Base-by-base conservation (phyloP, 2,329 filamentous ascomycete genomes). In the Diplodia corticola region DNA sequence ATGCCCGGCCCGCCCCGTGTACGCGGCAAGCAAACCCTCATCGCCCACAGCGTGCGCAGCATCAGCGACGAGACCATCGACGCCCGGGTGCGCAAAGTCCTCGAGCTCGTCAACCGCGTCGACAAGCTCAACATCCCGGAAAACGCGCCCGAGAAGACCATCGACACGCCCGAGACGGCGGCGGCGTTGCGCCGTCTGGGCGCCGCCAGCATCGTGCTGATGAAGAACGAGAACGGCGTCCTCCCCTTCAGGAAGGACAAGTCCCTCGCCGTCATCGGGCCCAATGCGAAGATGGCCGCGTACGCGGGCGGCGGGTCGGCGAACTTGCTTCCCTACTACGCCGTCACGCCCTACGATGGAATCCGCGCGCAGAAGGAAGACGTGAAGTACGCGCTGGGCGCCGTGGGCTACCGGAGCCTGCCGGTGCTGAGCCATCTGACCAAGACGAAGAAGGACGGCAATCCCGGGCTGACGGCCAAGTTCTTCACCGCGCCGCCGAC, bases 211-310 rank as follows among this genome's bases (percentile, higher is more conserved):
- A 86, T 91, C 9, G 90, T 92, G 1, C 80, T 93, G 9, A 79
- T 93, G 64, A 92, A 92, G 79, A 93, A 93, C 66, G 84, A 91
- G 2, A 82, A 82, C 13, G 80, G 80, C 9, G 73, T 90, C 0
- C 79, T 93, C 1, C 91, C 91, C 0, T 76, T 90, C 20, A 83
- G 82, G 63, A 91, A 89, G 73, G 82, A 85, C 3, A 85, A 87
- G 20, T 86, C 83, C 9, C 83, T 91, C 68, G 89, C 89, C 4
- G 86, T 92, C 7, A 89, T 92, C 70, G 90, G 90, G 0, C 87
- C 89, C 6, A 91, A 91, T 84, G 89, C 88, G 1, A 85, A 89
- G 37, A 71, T 78, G 46, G 73, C 74, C 15, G 64, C 75, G 30
- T 77, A 76, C 13, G 74, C 76, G 40, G 73, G 75, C 48, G 75